Conservation (phyloP, 495 filamentous ascomycete species). For the Aspergillus homomorphus region DNA sequence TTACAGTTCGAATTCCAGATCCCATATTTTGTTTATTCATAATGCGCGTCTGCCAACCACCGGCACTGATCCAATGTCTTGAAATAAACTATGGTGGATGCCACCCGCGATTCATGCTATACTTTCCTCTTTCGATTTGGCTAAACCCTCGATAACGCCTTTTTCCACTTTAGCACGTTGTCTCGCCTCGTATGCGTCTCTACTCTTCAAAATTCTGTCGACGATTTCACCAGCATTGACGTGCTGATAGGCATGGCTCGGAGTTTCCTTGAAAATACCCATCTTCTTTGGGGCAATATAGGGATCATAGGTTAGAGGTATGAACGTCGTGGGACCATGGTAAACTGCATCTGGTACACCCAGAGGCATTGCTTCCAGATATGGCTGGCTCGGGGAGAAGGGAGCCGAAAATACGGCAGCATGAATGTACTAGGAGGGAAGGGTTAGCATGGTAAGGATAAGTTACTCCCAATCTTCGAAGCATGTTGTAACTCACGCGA, state of each 20-base stretch:
- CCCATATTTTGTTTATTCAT: no score
- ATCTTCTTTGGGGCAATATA: conserved; percentile 74
- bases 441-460: conserved; percentile 22
- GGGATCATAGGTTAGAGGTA: conserved; percentile 81
- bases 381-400: conserved; percentile 72
- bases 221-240: conserved; percentile 95
- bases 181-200: conserved; percentile 82
- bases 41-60: not conserved
- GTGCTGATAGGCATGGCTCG: conserved; percentile 70
- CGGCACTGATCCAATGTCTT: not conserved
- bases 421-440: conserved; percentile 72
- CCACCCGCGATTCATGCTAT: not conserved
- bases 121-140: conserved; percentile 36
- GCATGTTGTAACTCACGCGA: conserved; percentile 54
- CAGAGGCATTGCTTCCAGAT: conserved; percentile 70
- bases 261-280: conserved; percentile 74
- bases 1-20: no score
- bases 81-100: not conserved
- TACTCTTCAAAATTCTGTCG: conserved; percentile 76
- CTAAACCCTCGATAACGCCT: conserved; percentile 60
- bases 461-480: not conserved
- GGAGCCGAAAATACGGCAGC: conserved; percentile 85
- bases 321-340: conserved; percentile 91
- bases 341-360: conserved; percentile 80
- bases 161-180: conserved; percentile 88